Base-by-base conservation (phyloP, 2,329 filamentous ascomycete genomes). In the Fonsecaea pugnacius region DNA sequence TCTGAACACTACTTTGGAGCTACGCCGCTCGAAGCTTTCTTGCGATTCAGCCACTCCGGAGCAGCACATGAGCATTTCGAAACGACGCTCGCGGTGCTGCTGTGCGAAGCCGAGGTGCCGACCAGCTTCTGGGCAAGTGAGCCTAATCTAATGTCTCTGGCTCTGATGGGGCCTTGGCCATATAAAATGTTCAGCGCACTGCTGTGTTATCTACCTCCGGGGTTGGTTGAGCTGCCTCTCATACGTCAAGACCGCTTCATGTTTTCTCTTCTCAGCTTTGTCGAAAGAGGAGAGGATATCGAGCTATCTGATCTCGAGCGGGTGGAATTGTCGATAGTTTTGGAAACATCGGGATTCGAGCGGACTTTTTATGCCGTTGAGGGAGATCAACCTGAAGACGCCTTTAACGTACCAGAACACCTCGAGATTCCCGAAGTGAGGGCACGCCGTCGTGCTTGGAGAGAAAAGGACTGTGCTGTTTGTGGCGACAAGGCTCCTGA, bases 401-500 rank as follows among this genome's bases (percentile, higher is more conserved):
- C 60, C n/a, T 24, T 51, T 21, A 51, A 56, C 16, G 53, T 62
- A 14, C 60, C 60, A 38, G 60, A 62, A 50, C 46, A 56, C 18
- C 51, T 62, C n/a, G 52, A 58, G 38, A 27, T 16, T 6, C 38
- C 61, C 6, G 61, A 63, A 40, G 40, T 57, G 35, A 53, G 35
- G 46, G 54, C 35, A 7, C 61, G 46, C 24, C 61, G 43, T 32
- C 61, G 35, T 43, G 61, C 61, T 24, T 58, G 48, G 46, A 58
- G 48, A 43, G 61, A 55, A 21, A 59, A 63, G 24, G 61, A 63
- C 7, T 63, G 61, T 24, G 40, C 55, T 12, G 61, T 63, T 24
- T 63, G 61, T 36, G 30, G 12, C 32, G 61, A 63, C 2, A 63
- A 54, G 38, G 55, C 46, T 12, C 9, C 50, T 12, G 46, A 36